These are phyloP conservation scores for Rhinocladiella similis DNA, from an alignment of 2,329 filamentous ascomycete genomes.

Conservation along the genomic window DNA sequence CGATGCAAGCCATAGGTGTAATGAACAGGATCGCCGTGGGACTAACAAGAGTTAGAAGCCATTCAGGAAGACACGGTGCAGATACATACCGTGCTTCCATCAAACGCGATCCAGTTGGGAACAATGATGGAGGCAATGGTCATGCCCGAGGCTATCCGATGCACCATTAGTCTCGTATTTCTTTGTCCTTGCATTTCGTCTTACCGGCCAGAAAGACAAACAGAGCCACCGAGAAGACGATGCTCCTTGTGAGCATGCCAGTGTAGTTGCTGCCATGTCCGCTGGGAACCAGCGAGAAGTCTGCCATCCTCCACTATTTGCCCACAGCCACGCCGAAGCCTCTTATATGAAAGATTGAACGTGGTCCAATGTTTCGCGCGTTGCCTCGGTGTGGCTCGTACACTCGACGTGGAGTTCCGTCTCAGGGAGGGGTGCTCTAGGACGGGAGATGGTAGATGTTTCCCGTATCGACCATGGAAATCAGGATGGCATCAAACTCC, in stretches of 20 bases:
- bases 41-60: conserved; percentile 25
- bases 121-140: conserved; percentile 48
- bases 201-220: conserved; percentile 46
- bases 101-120: conserved; percentile 50
- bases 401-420: too few relatives aligned
- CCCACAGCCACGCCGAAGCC: conserved; percentile 6
- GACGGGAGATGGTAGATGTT: too few relatives aligned
- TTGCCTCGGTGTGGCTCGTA: too few relatives aligned
- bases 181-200: conserved; percentile 15
- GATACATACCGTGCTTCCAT: conserved; percentile 42
- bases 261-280: conserved; percentile 47
- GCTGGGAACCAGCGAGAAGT: conserved; percentile 45
- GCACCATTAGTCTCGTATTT: neutral
- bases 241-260: conserved; percentile 49
- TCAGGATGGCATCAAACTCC: too few relatives aligned
- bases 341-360: neutral
- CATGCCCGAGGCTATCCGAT: conserved; percentile 41
- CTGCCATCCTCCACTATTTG: conserved; percentile 34
- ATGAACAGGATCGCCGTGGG: conserved; percentile 50
- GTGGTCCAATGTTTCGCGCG: too few relatives aligned
- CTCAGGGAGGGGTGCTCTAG: too few relatives aligned
- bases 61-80: neutral
- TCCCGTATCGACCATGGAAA: too few relatives aligned
- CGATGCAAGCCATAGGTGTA: conserved; percentile 77
- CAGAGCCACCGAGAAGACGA: conserved; percentile 47